These are phyloP conservation scores for Glycine soja DNA, from an alignment of 306 rosid species.

Conservation along the genomic window DNA sequence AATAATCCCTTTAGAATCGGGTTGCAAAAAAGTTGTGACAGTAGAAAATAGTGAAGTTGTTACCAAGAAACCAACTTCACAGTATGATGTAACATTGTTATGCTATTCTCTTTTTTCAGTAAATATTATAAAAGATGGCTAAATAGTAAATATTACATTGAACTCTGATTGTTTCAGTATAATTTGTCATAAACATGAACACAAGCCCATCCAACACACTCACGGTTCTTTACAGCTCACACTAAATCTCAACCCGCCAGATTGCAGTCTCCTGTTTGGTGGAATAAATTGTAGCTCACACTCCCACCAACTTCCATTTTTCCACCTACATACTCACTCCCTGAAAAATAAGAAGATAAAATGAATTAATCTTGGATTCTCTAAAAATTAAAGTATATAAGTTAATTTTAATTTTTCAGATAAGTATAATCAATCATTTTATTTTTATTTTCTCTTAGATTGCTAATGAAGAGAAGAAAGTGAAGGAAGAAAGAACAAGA, in stretches of 20 bases:
- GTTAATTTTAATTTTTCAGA: too few relatives aligned
- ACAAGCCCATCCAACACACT: background rate
- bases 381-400: too few relatives aligned
- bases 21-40: background rate
- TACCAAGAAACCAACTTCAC: constrained; percentile 33
- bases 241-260: constrained; percentile 57
- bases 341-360: constrained; percentile 37
- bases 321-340: constrained; percentile 71
- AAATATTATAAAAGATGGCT: background rate
- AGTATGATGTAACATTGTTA: constrained; percentile 38
- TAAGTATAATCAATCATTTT: too few relatives aligned
- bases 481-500: too few relatives aligned
- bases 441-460: too few relatives aligned
- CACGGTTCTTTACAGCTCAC: constrained; percentile 33
- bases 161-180: constrained; percentile 21
- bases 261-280: constrained; percentile 67
- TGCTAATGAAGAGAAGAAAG: constrained; percentile 4
- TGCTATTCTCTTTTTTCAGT: constrained; percentile 42
- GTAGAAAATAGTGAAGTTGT: background rate
- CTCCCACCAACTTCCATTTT: constrained; percentile 70
- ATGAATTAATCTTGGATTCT: too few relatives aligned
- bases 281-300: constrained; percentile 64
- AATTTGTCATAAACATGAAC: constrained; percentile 27
- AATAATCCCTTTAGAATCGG: background rate
- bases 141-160: background rate